These are phyloP conservation scores for Globisporangium middletonii DNA, from an alignment of 352 stramenopile genomes.

Conservation along the genomic window DNA sequence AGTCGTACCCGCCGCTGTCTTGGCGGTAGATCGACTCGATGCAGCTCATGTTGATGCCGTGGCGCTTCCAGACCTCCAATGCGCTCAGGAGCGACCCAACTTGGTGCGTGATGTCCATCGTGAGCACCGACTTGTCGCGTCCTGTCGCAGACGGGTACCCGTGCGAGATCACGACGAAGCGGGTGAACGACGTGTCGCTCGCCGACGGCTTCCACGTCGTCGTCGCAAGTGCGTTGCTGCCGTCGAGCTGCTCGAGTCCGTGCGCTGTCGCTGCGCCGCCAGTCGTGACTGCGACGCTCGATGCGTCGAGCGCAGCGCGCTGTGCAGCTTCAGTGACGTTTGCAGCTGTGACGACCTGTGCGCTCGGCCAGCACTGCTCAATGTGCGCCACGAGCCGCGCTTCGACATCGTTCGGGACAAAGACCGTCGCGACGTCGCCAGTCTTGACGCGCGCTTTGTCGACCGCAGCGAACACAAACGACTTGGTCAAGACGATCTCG, in stretches of 20 bases:
- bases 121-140: constrained; percentile 79
- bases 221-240: constrained; percentile 38
- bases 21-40: constrained; percentile 85
- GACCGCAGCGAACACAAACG: constrained; percentile 66
- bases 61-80: constrained; percentile 77
- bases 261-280: constrained; percentile 31
- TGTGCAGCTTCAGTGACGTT: constrained; percentile 62
- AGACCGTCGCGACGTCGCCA: constrained; percentile 52
- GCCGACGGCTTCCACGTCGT: constrained; percentile 27
- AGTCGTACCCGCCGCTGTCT: constrained; percentile 71
- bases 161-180: constrained; percentile 74
- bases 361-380: constrained; percentile 68
- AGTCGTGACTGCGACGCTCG: constrained; percentile 54
- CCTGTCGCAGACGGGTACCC: constrained; percentile 54
- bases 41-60: constrained; percentile 76
- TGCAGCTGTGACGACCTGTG: constrained; percentile 50
- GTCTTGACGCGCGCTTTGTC: constrained; percentile 35
- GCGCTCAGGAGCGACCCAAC: constrained; percentile 77
- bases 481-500: constrained; percentile 62
- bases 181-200: constrained; percentile 46
- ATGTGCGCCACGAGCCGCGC: constrained; percentile 46
- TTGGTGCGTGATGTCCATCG: constrained; percentile 84
- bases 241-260: constrained; percentile 45
- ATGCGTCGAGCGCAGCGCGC: constrained; percentile 26
- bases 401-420: constrained; percentile 50